A percentile compares a stretch with the other conserved stretches of the same genome.
These are phyloP conservation scores for Clavariopsis aquatica DNA, from an alignment of 495 filamentous ascomycete species.

Conservation along the genomic window DNA sequence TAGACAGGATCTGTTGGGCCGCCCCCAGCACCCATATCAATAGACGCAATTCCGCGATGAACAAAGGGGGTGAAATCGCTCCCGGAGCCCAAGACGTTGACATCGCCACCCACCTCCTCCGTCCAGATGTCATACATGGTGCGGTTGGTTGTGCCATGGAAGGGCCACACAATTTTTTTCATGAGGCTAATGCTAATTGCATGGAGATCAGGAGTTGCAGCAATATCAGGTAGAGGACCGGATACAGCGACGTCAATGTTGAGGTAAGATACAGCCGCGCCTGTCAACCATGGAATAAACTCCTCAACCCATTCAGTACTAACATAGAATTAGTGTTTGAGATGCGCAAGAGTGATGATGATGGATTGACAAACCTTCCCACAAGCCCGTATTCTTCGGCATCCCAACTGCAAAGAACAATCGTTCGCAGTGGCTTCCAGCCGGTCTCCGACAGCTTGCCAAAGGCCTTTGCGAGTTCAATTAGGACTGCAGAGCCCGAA, in stretches of 20 bases:
- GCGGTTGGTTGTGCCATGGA: constrained; percentile 36
- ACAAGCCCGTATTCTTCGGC: constrained; percentile 58
- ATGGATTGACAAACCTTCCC: constrained; percentile 22
- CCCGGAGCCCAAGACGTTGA: constrained; percentile 41
- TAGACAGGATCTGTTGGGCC: constrained; percentile 40
- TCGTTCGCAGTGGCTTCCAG: constrained; percentile 49
- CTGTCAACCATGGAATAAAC: constrained; percentile 41
- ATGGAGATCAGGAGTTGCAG: constrained; percentile 41
- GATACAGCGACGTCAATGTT: constrained; percentile 64
- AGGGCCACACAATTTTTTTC: constrained; percentile 40
- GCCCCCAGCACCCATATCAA: constrained; percentile 38
- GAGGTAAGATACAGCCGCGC: constrained; percentile 57
- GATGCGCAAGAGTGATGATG: not conserved
- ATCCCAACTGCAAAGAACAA: constrained; percentile 42
- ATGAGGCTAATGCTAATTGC: constrained; percentile 28
- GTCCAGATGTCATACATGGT: constrained; percentile 45
- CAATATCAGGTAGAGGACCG: constrained; percentile 43
- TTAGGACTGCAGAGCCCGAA: constrained; percentile 49
- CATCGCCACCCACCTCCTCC: constrained; percentile 21
- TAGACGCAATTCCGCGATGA: constrained; percentile 38
- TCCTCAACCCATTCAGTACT: constrained; percentile 46
- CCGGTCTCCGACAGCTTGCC: constrained; percentile 47
- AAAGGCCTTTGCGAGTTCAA: constrained; percentile 48
- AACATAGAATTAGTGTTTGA: not conserved
- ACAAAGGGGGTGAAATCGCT: constrained; percentile 42